phyloP scores from a whole-genome alignment of 1,284 basidiomycete genomes.

The Phellinidium pouzarii region DNA sequence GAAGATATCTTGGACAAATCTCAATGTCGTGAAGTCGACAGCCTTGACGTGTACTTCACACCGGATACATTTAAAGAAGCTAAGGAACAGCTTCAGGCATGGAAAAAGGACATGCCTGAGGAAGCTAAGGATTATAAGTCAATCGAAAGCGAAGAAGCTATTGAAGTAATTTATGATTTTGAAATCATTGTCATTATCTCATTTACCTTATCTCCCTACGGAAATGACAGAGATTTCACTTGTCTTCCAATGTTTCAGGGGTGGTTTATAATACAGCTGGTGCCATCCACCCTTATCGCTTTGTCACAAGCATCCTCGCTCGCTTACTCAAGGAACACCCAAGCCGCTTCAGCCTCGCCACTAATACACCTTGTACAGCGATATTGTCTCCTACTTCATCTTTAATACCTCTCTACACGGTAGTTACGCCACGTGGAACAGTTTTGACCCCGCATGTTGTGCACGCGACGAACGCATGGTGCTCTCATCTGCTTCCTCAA shows the following conservation, averaged over 20 bases:
- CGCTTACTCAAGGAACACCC: constrained; percentile 39
- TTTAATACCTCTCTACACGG: constrained; percentile 29
- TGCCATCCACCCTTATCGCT: constrained; percentile 52
- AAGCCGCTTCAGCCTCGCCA: constrained; percentile 43
- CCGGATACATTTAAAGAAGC: constrained; percentile 32
- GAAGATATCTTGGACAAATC: constrained; percentile 36
- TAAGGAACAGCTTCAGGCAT: constrained; percentile 35
- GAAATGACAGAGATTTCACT: constrained; percentile 34
- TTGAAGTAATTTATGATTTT: constrained; percentile 37
- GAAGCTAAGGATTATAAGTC: constrained; percentile 34
- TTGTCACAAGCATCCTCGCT: constrained; percentile 44
- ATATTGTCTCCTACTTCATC: constrained; percentile 28
- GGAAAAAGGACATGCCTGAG: constrained; percentile 38
- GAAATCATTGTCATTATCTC: neutral
- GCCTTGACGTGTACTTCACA: constrained; percentile 43
- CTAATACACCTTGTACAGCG: constrained; percentile 42
- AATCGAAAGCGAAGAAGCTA: constrained; percentile 36
- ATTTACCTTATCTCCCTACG: neutral
- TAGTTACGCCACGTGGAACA: constrained; percentile 49
- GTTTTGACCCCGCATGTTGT: constrained; percentile 55
- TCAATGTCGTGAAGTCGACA: constrained; percentile 42
- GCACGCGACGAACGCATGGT: constrained; percentile 78
- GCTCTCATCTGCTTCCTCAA: constrained; percentile 47
- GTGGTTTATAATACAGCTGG: constrained; percentile 44
- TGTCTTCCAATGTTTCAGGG: constrained; percentile 38